Conservation (phyloP, 495 filamentous ascomycete species). For the Tuber calosporum region DNA sequence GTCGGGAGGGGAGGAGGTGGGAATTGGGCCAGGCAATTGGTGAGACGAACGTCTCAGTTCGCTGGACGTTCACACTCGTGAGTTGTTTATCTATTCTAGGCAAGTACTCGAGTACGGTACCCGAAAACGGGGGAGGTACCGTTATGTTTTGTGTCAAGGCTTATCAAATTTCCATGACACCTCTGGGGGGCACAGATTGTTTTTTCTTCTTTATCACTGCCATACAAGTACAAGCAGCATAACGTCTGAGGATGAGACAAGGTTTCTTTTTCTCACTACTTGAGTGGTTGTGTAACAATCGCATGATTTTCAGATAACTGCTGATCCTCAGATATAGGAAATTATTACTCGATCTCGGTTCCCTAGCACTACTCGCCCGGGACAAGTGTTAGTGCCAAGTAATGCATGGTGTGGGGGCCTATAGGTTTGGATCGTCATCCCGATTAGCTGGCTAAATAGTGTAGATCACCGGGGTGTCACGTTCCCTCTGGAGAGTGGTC, state of each 20-base stretch:
- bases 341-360: not conserved
- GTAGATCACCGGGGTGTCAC: not conserved
- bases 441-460: not conserved
- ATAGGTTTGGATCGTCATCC: not conserved
- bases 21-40: not conserved
- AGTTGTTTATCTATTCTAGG: not conserved
- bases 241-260: not conserved
- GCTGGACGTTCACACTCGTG: not conserved
- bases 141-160: not conserved
- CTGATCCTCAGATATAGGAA: not conserved
- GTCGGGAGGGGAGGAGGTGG: not conserved
- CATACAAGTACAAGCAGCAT: not conserved
- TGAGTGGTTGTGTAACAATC: not conserved
- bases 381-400: not conserved
- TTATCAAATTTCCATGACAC: too few relatives aligned
- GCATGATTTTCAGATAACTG: not conserved
- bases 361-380: not conserved
- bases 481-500: not conserved
- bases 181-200: too few relatives aligned
- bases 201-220: not conserved
- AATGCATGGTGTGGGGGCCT: not conserved
- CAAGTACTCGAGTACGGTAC: not conserved
- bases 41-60: not conserved
- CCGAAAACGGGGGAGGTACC: not conserved
- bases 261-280: not conserved